Percentiles rank a stretch among this genome's conserved stretches.
Evolutionary conservation across 2,329 filamentous ascomycete genomes (phyloP).

Genomic region (Paecilomyces fulvus): DNA sequence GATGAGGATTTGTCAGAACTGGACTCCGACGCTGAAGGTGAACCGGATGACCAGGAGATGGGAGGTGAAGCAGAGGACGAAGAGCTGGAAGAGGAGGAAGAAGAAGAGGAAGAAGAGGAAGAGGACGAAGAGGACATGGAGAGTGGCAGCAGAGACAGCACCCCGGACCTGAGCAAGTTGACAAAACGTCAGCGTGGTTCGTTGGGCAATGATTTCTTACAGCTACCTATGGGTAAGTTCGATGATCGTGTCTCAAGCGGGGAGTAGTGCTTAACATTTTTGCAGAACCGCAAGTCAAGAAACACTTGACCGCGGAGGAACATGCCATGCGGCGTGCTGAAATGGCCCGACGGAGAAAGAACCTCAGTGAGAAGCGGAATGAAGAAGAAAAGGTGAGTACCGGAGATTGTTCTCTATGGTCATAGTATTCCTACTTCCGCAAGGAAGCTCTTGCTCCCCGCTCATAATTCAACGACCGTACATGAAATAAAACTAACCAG

Average conservation of each 20-base stretch:
- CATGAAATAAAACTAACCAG: conserved; percentile 8
- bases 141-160: conserved; percentile 46
- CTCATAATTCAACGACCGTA: background rate
- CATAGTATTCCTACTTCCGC: background rate
- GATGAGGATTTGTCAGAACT: conserved; percentile 41
- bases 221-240: conserved; percentile 47
- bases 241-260: background rate
- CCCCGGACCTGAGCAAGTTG: conserved; percentile 57
- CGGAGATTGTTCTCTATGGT: background rate
- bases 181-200: conserved; percentile 61
- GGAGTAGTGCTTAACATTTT: conserved; percentile 10
- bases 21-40: conserved; percentile 39
- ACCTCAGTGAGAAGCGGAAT: conserved; percentile 67
- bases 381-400: conserved; percentile 63
- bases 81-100: conserved; percentile 27
- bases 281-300: conserved; percentile 61
- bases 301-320: conserved; percentile 64
- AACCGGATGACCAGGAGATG: conserved; percentile 40
- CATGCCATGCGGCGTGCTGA: conserved; percentile 64
- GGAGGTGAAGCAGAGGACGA: conserved; percentile 24
- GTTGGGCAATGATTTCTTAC: conserved; percentile 43
- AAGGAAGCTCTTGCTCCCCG: too few relatives aligned
- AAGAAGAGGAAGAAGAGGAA: conserved; percentile 34
- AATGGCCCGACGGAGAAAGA: conserved; percentile 66
- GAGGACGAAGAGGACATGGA: conserved; percentile 37